Conservation (phyloP, 164 flowering plant genomes). For the Vitis vinifera region DNA sequence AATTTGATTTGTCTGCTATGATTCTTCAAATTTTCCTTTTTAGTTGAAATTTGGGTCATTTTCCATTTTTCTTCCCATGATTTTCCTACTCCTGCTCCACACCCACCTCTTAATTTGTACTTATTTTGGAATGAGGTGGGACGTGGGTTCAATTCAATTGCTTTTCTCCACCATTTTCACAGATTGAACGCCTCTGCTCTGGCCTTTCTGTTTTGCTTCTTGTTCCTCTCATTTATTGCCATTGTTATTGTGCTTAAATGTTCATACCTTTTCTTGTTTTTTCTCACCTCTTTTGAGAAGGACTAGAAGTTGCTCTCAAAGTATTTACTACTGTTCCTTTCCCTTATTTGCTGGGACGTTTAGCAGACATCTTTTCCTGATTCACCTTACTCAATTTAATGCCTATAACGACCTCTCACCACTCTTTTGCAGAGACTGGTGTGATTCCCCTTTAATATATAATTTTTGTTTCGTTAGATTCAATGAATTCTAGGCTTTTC, state of each 20-base stretch:
- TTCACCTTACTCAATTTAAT: constrained; percentile 37
- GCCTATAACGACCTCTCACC: constrained; percentile 39
- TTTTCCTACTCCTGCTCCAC: no score
- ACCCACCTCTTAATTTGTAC: constrained; percentile 21
- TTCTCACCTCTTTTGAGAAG: constrained; percentile 23
- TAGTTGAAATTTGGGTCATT: background rate
- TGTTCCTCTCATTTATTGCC: constrained; percentile 27
- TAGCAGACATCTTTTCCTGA: constrained; percentile 18
- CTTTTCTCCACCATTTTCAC: constrained; percentile 15
- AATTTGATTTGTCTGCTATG: background rate
- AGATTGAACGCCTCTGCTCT: constrained; percentile 10
- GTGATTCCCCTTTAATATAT: constrained; percentile 8
- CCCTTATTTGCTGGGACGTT: constrained; percentile 23
- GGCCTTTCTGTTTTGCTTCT: constrained; percentile 7
- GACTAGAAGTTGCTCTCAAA: constrained; percentile 23
- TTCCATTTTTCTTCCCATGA: background rate
- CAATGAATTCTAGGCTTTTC: constrained; percentile 17
- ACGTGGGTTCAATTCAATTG: constrained; percentile 3
- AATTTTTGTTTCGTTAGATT: constrained; percentile 11
- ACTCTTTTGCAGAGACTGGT: constrained; percentile 16
- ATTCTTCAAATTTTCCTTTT: background rate
- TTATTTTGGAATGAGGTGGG: constrained; percentile 21
- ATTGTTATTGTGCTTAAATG: constrained; percentile 15
- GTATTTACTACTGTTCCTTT: constrained; percentile 22
- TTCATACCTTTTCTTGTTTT: constrained; percentile 21